phyloP scores from a whole-genome alignment of 345 rosid genomes.

The Ceriops zippeliana region DNA sequence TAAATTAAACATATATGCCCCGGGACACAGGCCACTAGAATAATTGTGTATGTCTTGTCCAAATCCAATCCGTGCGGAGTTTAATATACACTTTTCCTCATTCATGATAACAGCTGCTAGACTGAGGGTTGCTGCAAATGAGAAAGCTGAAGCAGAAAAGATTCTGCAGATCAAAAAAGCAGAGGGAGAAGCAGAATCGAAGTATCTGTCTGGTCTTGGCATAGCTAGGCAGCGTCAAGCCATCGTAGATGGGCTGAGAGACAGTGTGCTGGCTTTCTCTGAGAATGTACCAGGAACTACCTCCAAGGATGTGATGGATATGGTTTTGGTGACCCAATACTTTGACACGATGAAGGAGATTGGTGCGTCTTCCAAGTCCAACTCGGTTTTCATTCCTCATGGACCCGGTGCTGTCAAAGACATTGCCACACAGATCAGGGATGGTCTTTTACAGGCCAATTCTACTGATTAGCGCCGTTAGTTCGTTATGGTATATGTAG shows the following conservation, averaged over 20 bases:
- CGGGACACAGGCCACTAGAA: no score
- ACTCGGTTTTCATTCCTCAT: slow-evolving; percentile 22
- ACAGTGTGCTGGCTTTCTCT: slow-evolving; percentile 24
- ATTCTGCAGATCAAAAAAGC: slow-evolving; percentile 23
- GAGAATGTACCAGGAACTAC: slow-evolving; percentile 21
- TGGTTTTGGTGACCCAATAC: slow-evolving; percentile 23
- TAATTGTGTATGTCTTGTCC: neutral
- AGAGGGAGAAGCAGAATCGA: slow-evolving; percentile 25
- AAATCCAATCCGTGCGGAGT: neutral
- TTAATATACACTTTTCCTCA: neutral
- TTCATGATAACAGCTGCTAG: slow-evolving; percentile 20
- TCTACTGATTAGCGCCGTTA: neutral
- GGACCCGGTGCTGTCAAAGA: slow-evolving; percentile 26
- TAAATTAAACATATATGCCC: no score
- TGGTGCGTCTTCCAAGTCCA: slow-evolving; percentile 25
- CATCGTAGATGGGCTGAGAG: slow-evolving; percentile 26
- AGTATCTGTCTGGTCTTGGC: slow-evolving; percentile 25
- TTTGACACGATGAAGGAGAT: slow-evolving; percentile 26
- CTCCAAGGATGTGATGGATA: slow-evolving; percentile 26
- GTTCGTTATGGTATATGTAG: neutral
- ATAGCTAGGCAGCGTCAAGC: slow-evolving; percentile 27
- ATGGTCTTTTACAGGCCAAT: slow-evolving; percentile 22
- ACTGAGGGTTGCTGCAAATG: slow-evolving; percentile 23
- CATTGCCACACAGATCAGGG: slow-evolving; percentile 19
- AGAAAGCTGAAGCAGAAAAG: slow-evolving; percentile 26